Conservation (phyloP, 2,329 filamentous ascomycete species). For the Apiospora phragmitis region DNA sequence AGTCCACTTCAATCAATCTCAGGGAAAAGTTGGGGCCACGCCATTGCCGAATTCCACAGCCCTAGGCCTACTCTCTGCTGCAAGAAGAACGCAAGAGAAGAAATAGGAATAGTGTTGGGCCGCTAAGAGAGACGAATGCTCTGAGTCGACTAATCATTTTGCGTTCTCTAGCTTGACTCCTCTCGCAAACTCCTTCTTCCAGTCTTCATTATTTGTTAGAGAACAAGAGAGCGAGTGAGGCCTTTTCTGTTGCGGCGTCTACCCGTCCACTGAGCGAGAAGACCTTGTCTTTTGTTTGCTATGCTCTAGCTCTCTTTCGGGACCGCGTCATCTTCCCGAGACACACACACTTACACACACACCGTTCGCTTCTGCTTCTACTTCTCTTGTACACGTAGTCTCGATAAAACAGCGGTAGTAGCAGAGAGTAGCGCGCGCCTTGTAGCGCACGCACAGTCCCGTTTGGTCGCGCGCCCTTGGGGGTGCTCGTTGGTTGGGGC, state of each 20-base stretch:
- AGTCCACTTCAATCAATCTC: not conserved
- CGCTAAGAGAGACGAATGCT: not conserved
- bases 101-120: not conserved
- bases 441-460: not conserved
- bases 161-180: not conserved
- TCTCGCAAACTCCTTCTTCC: conserved; percentile 5
- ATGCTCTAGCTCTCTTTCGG: not conserved
- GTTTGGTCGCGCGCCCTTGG: not conserved
- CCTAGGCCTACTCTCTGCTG: not conserved
- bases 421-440: not conserved
- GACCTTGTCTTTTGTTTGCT: not conserved
- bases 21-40: not conserved
- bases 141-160: not conserved
- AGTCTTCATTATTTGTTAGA: not conserved
- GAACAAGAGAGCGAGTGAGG: not conserved
- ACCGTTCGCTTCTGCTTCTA: not conserved
- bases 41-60: not conserved
- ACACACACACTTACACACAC: not conserved
- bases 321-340: conserved; percentile 7
- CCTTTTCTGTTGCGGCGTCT: not conserved
- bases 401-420: not conserved
- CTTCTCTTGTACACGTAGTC: not conserved
- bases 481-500: not conserved
- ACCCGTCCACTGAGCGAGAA: not conserved
- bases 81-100: not conserved